Evolutionary conservation across 2,329 filamentous ascomycete genomes (phyloP).

Genomic region (Pseudodiploospora longispora): DNA sequence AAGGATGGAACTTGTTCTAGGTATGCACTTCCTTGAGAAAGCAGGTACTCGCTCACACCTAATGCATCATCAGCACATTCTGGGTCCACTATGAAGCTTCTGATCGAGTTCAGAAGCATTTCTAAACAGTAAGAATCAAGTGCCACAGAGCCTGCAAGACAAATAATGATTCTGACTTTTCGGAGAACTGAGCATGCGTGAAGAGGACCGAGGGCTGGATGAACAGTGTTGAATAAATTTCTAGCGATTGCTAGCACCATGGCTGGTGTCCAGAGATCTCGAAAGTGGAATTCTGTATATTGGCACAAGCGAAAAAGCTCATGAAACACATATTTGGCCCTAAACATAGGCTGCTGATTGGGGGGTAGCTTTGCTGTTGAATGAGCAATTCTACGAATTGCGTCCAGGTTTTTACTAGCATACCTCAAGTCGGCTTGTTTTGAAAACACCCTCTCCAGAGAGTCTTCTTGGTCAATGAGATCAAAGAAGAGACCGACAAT

Average conservation of each 20-base stretch:
- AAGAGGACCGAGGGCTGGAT: slow-evolving; percentile 75
- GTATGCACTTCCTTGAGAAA: slow-evolving; percentile 58
- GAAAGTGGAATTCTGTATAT: slow-evolving; percentile 56
- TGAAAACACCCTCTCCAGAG: slow-evolving; percentile 58
- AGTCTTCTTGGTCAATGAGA: slow-evolving; percentile 68
- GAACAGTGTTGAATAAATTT: slow-evolving; percentile 70
- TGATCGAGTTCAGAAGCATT: slow-evolving; percentile 76
- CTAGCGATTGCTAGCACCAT: slow-evolving; percentile 68
- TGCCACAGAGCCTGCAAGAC: slow-evolving; percentile 66
- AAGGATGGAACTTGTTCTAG: slow-evolving; percentile 63
- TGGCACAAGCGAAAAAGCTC: slow-evolving; percentile 73
- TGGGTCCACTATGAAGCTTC: slow-evolving; percentile 69
- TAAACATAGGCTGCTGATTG: slow-evolving; percentile 83
- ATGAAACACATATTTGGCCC: slow-evolving; percentile 64
- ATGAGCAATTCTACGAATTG: slow-evolving; percentile 61
- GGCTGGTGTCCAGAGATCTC: slow-evolving; percentile 66
- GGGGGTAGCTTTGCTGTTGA: slow-evolving; percentile 60
- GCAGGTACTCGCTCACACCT: slow-evolving; percentile 77
- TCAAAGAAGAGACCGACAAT: slow-evolving; percentile 71
- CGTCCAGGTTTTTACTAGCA: slow-evolving; percentile 55
- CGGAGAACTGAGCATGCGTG: slow-evolving; percentile 81
- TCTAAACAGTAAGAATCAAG: slow-evolving; percentile 75
- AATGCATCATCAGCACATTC: slow-evolving; percentile 88
- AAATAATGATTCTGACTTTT: slow-evolving; percentile 75
- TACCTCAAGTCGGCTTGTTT: slow-evolving; percentile 50